These are phyloP conservation scores for Fusarium musae DNA, from an alignment of 2,329 filamentous ascomycete genomes.

Conservation along the genomic window DNA sequence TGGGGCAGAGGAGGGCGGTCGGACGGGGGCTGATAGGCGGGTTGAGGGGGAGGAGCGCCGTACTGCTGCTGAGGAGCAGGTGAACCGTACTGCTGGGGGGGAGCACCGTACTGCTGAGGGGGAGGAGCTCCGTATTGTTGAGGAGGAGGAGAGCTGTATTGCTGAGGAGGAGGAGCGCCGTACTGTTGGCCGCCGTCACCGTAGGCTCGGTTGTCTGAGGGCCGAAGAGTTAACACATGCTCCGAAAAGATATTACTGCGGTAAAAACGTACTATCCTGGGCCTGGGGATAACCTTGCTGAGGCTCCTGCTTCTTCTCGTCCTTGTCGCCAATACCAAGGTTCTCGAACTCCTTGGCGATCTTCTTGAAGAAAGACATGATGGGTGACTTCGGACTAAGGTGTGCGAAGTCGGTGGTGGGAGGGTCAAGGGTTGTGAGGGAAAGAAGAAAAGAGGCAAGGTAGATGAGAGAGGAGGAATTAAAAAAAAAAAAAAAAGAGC, in stretches of 20 bases:
- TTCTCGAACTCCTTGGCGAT: slow-evolving; percentile 58
- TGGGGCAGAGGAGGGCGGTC: slow-evolving; percentile 63
- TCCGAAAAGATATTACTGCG: too few relatives aligned
- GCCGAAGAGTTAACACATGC: slow-evolving; percentile 7
- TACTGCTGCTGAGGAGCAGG: slow-evolving; percentile 42
- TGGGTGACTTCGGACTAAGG: slow-evolving; percentile 18
- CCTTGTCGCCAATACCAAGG: slow-evolving; percentile 57
- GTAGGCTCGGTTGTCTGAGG: slow-evolving; percentile 39
- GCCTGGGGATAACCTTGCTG: slow-evolving; percentile 16
- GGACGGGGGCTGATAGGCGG: slow-evolving; percentile 50
- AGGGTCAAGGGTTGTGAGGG: background rate
- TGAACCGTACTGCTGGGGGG: slow-evolving; percentile 19
- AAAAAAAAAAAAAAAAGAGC: slow-evolving; percentile 8
- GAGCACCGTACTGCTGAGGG: slow-evolving; percentile 17
- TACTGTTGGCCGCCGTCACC: slow-evolving; percentile 40
- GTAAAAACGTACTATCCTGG: slow-evolving; percentile 31
- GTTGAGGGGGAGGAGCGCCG: slow-evolving; percentile 43
- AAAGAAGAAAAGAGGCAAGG: background rate
- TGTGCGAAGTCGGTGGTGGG: slow-evolving; percentile 4
- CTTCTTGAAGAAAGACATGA: slow-evolving; percentile 59
- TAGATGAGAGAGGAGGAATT: slow-evolving; percentile 12
- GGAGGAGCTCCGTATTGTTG: slow-evolving; percentile 22
- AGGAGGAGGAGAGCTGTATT: slow-evolving; percentile 48
- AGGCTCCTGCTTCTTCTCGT: slow-evolving; percentile 36
- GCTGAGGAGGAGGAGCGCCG: slow-evolving; percentile 40